Evolutionary conservation across 441 rosid genomes (phyloP), one percentile per base, ranked within the genome.

Genomic region (Macaranga tanarius): DNA sequence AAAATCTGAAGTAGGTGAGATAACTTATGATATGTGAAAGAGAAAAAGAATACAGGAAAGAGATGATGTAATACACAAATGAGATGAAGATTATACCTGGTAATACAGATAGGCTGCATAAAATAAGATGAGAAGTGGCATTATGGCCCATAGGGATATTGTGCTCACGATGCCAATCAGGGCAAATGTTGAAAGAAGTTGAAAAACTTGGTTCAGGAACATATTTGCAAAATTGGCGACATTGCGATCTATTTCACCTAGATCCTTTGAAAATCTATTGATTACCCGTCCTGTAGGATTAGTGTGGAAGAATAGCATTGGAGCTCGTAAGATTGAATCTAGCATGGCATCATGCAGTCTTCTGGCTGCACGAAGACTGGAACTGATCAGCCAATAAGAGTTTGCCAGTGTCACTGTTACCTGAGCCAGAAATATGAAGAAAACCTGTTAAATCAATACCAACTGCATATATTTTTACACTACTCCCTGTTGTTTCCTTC

Each of bases 191-290:
- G 99, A 90, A 81, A 96, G 89, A 23, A 96, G 91, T 84, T 93
- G 98, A 92, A 90, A 92, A 48, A 90, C 74, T 84, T 83, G 95
- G 66, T 82, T 88, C 84, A 93, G 81, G 77, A 91, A 91, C 86
- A 77, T 83, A 72, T 93, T 90, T 71, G 90, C 79, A 19, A 62
- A 81, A 75, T 60, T 82, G 76, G 99, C 96, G 48, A 96, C 98
- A 76, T 79, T 84, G 62, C 91, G 85, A 82, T 96, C 99, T 63
- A 93, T 87, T 78, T 91, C 98, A 22, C 98, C 93, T 17, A 92
- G 83, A 85, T 96, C 98, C 83, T 85, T 96, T 10, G 99, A 89
- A 76, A 96, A 96, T 81, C 98, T 91, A 69, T 96, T 96, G 82
- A 93, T 92, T 62, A 96, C 84, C 62, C 98, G 86, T 61, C 99